Evolutionary conservation across 208 protist species (phyloP).

Genomic region (Naegleria gruberi): DNA sequence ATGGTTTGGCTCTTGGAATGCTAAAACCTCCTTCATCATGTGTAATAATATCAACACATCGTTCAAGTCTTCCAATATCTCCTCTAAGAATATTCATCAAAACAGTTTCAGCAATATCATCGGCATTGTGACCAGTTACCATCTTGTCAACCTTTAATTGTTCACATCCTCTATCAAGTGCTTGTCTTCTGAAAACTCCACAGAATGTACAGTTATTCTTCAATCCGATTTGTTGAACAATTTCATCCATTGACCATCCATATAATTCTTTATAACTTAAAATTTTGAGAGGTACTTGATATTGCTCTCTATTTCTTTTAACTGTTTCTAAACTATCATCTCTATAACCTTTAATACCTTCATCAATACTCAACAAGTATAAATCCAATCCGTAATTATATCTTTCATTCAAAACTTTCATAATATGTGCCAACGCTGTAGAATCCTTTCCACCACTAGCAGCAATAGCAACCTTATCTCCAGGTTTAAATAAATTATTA

Average conservation of each 20-base stretch:
- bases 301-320: conserved; percentile 75
- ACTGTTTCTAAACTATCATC: conserved; percentile 94
- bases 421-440: conserved; percentile 87
- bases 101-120: conserved; percentile 95
- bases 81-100: conserved; percentile 91
- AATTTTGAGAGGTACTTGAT: conserved; percentile 83
- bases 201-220: conserved; percentile 94
- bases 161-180: conserved; percentile 82
- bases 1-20: conserved; percentile 83
- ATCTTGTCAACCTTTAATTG: conserved; percentile 77
- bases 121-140: conserved; percentile 95
- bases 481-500: conserved; percentile 72
- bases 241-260: conserved; percentile 94
- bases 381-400: conserved; percentile 83
- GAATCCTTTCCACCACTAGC: conserved; percentile 94
- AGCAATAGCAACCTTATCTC: conserved; percentile 82
- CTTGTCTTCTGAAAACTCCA: conserved; percentile 91
- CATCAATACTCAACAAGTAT: conserved; percentile 89
- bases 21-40: conserved; percentile 54
- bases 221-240: conserved; percentile 77
- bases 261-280: conserved; percentile 89
- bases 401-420: conserved; percentile 76
- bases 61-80: conserved; percentile 77
- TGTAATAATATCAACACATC: conserved; percentile 58
- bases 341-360: conserved; percentile 94